These are phyloP conservation scores for Didymella arachidicola DNA, from an alignment of 2,329 filamentous ascomycete species.

Conservation along the genomic window DNA sequence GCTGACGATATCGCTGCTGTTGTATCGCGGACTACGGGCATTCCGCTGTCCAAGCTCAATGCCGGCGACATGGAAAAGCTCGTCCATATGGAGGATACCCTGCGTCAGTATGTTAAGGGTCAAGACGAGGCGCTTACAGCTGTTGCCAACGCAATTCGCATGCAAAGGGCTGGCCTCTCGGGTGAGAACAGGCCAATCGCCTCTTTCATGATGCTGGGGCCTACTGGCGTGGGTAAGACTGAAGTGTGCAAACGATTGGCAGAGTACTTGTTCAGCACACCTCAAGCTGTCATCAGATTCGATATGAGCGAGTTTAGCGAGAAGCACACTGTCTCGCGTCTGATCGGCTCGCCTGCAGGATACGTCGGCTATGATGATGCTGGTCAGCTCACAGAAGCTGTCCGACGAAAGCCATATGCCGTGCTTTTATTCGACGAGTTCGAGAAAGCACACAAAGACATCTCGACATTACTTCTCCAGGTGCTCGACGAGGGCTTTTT, in stretches of 20 bases:
- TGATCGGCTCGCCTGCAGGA: conserved; percentile 88
- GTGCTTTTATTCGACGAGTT: conserved; percentile 97
- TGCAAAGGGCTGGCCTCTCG: conserved; percentile 90
- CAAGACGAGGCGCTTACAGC: conserved; percentile 93
- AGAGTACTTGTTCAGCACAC: conserved; percentile 89
- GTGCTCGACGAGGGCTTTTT: conserved; percentile 96
- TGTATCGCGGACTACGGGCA: conserved; percentile 89
- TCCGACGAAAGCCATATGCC: conserved; percentile 92
- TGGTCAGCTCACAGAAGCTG: conserved; percentile 93
- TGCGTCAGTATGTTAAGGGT: conserved; percentile 83
- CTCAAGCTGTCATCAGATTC: conserved; percentile 88
- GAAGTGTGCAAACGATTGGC: conserved; percentile 97
- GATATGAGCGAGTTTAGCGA: conserved; percentile 99
- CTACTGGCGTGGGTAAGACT: conserved; percentile 96
- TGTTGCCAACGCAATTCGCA: conserved; percentile 89
- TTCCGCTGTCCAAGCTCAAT: conserved; percentile 90
- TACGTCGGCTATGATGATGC: conserved; percentile 98
- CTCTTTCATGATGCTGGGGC: conserved; percentile 97
- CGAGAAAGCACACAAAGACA: conserved; percentile 95
- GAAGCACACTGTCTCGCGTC: conserved; percentile 90
- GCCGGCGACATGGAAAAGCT: conserved; percentile 93
- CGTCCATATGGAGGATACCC: conserved; percentile 91
- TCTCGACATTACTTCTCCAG: conserved; percentile 88
- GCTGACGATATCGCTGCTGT: conserved; percentile 93
- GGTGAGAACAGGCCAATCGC: conserved; percentile 91